Conservation (phyloP, 2,329 filamentous ascomycete species). For the Sarocladiaceae sp. region DNA sequence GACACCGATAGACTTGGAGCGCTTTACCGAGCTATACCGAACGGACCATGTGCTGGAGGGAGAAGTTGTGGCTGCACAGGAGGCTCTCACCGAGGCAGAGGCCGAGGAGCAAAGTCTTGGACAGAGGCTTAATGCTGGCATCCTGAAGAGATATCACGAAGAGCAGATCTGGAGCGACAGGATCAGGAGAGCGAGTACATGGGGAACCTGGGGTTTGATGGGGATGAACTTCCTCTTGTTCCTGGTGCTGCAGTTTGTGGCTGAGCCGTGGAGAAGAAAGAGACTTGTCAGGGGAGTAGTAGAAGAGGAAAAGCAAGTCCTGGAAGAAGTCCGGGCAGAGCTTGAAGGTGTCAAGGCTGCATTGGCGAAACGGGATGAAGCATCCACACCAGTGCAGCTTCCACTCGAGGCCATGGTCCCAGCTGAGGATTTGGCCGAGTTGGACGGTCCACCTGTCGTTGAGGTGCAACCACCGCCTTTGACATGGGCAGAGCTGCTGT, state of each 20-base stretch:
- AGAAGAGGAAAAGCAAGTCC: constrained; percentile 63
- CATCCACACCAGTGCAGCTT: constrained; percentile 10
- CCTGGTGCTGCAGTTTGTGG: constrained; percentile 77
- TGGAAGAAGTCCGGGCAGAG: constrained; percentile 44
- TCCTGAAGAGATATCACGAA: constrained; percentile 91
- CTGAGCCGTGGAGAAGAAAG: constrained; percentile 86
- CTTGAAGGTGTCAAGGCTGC: constrained; percentile 29
- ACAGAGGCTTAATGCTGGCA: constrained; percentile 72
- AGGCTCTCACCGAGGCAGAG: constrained; percentile 71
- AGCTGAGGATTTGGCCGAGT: background rate
- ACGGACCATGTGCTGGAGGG: constrained; percentile 92
- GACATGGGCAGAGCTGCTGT: constrained; percentile 40
- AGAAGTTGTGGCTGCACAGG: constrained; percentile 68
- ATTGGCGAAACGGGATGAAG: constrained; percentile 18
- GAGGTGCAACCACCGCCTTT: constrained; percentile 8
- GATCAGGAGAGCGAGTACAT: constrained; percentile 92
- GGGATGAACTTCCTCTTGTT: constrained; percentile 91
- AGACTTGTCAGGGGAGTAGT: constrained; percentile 80
- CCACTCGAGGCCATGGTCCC: constrained; percentile 1
- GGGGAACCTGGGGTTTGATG: constrained; percentile 98
- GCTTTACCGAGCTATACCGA: constrained; percentile 89
- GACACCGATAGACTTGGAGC: constrained; percentile 81
- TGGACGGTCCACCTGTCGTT: constrained; percentile 10
- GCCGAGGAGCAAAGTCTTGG: constrained; percentile 73
- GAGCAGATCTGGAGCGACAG: constrained; percentile 99